Conservation (phyloP, 768 basidiomycete genomes). For the Fomitopsis serialis region DNA sequence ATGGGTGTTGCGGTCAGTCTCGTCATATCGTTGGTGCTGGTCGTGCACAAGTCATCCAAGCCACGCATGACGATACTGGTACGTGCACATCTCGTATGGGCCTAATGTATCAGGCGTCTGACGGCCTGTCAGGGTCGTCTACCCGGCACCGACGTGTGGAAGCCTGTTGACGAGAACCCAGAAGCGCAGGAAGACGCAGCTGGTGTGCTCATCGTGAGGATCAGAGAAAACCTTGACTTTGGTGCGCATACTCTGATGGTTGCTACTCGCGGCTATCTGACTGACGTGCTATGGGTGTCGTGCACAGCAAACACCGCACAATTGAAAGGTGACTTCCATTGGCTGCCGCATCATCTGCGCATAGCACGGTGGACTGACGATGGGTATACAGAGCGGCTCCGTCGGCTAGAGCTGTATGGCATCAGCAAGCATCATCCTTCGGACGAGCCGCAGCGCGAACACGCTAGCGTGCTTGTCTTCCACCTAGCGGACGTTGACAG, state of each 20-base stretch:
- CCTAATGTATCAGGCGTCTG: neutral
- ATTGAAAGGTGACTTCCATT: constrained; percentile 61
- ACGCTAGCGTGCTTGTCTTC: constrained; percentile 79
- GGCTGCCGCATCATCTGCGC: neutral
- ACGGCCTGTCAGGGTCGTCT: constrained; percentile 59
- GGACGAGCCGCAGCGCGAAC: constrained; percentile 72
- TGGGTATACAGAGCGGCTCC: constrained; percentile 54
- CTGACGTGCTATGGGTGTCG: constrained; percentile 2
- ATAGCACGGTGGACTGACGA: neutral
- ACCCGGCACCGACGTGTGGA: constrained; percentile 87
- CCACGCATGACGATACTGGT: constrained; percentile 90
- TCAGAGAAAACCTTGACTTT: constrained; percentile 89
- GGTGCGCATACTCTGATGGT: constrained; percentile 39
- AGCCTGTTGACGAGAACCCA: constrained; percentile 81
- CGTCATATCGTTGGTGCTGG: constrained; percentile 81
- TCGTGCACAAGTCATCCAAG: constrained; percentile 85
- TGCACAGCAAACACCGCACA: constrained; percentile 85
- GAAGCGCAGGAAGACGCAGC: constrained; percentile 76
- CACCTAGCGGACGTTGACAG: constrained; percentile 90
- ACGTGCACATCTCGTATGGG: constrained; percentile 21
- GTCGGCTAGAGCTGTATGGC: constrained; percentile 88
- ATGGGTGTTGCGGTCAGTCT: constrained; percentile 88
- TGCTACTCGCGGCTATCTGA: neutral
- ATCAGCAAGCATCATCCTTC: constrained; percentile 77
- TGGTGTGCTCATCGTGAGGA: constrained; percentile 82